Evolutionary conservation across 306 rosid genomes (phyloP), one percentile per base, ranked within the genome.

Genomic region (Delonix regia): DNA sequence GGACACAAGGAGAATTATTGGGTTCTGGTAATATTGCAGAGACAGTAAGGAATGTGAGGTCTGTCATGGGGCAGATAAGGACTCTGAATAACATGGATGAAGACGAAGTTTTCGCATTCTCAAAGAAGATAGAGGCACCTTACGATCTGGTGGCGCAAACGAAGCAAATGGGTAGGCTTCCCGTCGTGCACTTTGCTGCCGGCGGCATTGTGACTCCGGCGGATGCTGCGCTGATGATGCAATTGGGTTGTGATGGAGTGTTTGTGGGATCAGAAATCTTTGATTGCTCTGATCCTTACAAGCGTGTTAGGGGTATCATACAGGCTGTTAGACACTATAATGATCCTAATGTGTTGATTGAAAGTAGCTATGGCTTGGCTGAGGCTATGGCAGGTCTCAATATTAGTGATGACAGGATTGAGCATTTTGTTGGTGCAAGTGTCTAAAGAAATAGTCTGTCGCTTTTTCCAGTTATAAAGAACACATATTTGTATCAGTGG

Each of bases 171-270:
- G 85, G 91, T 2, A 59, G 93, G 80, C 89, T 91, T 4, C 98
- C 93, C 3, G 95, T 85, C 19, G 86, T 84, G 36, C 85, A 88
- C 18, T 93, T 89, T 39, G 95, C 95, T 15, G 83, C 90, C 36
- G 92, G 98, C 0, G 98, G 98, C 39, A 87, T 93, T 33, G 91
- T 83, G 62, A 91, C 98, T 24, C 95, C 98, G n/a, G 95, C 98
- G 0, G 95, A 93, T 55, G 97, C 85, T 25, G 94, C 93, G 12
- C 41, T 93, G 81, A 80, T 93, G 97, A 91, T 91, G 98, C 98
- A 93, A 34, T 67, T 93, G 48, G 98, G 98, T 0, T 91, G 98
- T 71, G 92, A 91, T 18, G 98, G 98, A 6, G 90, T 93, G 24
- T 84, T 91, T 44, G 73, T 89, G 18, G 93, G 88, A 53, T 77